Evolutionary conservation across 1,139 yeast genomes (phyloP).

Genomic region (Lodderomyces pseudojiufengensis): DNA sequence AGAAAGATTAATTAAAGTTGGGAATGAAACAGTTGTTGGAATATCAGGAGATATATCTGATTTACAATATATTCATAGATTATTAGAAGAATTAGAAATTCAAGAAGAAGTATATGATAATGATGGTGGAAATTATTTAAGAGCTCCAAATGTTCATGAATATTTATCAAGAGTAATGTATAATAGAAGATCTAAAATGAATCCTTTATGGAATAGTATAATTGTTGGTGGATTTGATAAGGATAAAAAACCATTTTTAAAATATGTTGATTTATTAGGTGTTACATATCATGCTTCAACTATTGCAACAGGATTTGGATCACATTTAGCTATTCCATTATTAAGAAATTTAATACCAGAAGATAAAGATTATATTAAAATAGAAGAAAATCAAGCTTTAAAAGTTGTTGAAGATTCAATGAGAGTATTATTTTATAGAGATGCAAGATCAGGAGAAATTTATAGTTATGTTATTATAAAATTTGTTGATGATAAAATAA

Average conservation of each 20-base stretch:
- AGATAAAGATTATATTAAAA: slow-evolving; percentile 69
- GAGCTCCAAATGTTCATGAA: slow-evolving; percentile 86
- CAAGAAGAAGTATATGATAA: slow-evolving; percentile 72
- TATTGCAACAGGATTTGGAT: slow-evolving; percentile 95
- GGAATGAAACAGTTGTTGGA: slow-evolving; percentile 85
- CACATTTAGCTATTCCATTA: slow-evolving; percentile 89
- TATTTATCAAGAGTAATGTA: slow-evolving; percentile 83
- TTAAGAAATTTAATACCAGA: slow-evolving; percentile 79
- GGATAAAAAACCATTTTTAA: slow-evolving; percentile 63
- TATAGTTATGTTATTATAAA: slow-evolving; percentile 80
- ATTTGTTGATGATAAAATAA: slow-evolving; percentile 33
- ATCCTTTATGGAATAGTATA: slow-evolving; percentile 94
- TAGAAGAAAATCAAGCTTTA: slow-evolving; percentile 73
- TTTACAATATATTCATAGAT: slow-evolving; percentile 74
- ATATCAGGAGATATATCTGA: slow-evolving; percentile 94
- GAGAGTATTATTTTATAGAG: slow-evolving; percentile 95
- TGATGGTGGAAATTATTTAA: slow-evolving; percentile 67
- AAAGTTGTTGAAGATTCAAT: slow-evolving; percentile 75
- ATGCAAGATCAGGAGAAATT: slow-evolving; percentile 88
- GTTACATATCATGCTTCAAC: slow-evolving; percentile 87
- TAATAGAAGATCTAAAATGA: slow-evolving; percentile 84
- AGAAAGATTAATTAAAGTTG: slow-evolving; percentile 81
- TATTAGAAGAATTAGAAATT: slow-evolving; percentile 60
- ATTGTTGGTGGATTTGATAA: slow-evolving; percentile 87
- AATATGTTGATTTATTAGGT: slow-evolving; percentile 87